phyloP scores from a whole-genome alignment of 495 filamentous ascomycete species.

The Penicillium cataractarum region DNA sequence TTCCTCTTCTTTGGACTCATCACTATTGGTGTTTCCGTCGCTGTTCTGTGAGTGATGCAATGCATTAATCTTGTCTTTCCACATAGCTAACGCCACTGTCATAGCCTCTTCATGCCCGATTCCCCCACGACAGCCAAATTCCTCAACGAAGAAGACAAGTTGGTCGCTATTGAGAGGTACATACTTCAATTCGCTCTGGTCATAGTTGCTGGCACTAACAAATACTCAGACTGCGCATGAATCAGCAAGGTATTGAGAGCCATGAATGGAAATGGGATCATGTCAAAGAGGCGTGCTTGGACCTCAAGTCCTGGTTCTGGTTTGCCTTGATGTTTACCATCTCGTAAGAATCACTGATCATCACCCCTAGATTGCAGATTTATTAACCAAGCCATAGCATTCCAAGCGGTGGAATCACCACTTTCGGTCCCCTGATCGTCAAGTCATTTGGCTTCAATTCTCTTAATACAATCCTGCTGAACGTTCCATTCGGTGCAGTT shows the following conservation, averaged over 20 bases:
- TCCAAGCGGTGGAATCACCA: slow-evolving; percentile 63
- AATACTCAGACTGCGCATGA: slow-evolving; percentile 56
- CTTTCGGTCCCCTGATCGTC: slow-evolving; percentile 67
- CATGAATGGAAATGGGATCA: slow-evolving; percentile 65
- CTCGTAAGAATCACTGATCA: slow-evolving; percentile 33
- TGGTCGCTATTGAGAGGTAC: slow-evolving; percentile 61
- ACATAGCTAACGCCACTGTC: slow-evolving; percentile 3
- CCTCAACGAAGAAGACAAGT: slow-evolving; percentile 59
- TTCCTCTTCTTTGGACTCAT: slow-evolving; percentile 58
- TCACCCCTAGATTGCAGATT: neutral
- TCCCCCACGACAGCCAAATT: slow-evolving; percentile 63
- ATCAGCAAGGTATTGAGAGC: slow-evolving; percentile 62
- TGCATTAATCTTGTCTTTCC: neutral
- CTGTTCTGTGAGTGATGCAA: slow-evolving; percentile 40
- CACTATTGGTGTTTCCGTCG: slow-evolving; percentile 51
- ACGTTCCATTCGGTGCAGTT: slow-evolving; percentile 66
- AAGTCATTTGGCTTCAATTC: slow-evolving; percentile 61
- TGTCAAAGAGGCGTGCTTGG: slow-evolving; percentile 61
- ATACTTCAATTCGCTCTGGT: neutral
- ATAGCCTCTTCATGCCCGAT: slow-evolving; percentile 57
- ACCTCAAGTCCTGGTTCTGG: slow-evolving; percentile 71
- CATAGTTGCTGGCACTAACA: neutral
- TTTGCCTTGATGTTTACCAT: slow-evolving; percentile 60
- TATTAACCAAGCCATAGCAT: slow-evolving; percentile 49
- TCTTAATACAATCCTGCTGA: slow-evolving; percentile 66